Percentiles rank a stretch among this genome's conserved stretches.
Conservation (phyloP, 768 basidiomycete genomes). For the Podaxis pistillaris region DNA sequence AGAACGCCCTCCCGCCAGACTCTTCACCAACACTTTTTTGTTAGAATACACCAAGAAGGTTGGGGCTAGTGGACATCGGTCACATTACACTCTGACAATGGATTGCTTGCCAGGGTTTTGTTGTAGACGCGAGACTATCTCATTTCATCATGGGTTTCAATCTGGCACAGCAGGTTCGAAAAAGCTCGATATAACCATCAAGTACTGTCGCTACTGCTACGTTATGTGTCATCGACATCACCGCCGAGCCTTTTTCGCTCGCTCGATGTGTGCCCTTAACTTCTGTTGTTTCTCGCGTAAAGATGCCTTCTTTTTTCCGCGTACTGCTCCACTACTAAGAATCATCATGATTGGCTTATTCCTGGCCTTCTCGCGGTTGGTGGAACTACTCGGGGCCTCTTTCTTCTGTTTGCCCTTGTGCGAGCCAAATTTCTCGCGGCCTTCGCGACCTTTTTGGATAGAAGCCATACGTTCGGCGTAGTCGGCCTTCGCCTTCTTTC, state of each 20-base stretch:
- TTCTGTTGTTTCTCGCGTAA: slow-evolving; percentile 80
- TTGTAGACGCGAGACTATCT: slow-evolving; percentile 76
- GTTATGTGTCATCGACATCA: slow-evolving; percentile 9
- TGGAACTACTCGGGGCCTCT: slow-evolving; percentile 77
- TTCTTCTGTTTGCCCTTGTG: slow-evolving; percentile 91
- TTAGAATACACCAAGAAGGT: slow-evolving; percentile 64
- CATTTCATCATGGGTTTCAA: slow-evolving; percentile 74
- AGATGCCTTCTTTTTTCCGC: slow-evolving; percentile 80
- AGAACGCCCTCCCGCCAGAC: background rate
- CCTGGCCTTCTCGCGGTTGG: slow-evolving; percentile 88
- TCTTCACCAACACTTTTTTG: slow-evolving; percentile 1
- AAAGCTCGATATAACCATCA: background rate
- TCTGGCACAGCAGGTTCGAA: slow-evolving; percentile 40
- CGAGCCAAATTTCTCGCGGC: slow-evolving; percentile 90
- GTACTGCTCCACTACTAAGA: slow-evolving; percentile 70
- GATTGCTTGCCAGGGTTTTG: slow-evolving; percentile 43
- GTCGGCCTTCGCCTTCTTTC: slow-evolving; percentile 90
- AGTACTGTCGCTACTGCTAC: background rate
- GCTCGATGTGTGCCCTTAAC: slow-evolving; percentile 72
- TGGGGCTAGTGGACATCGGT: background rate
- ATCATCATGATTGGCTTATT: slow-evolving; percentile 98
- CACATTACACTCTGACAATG: background rate
- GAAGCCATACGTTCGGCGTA: slow-evolving; percentile 93
- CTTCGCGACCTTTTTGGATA: slow-evolving; percentile 91
- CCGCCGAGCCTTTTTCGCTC: slow-evolving; percentile 52